Percentiles rank a stretch among this genome's conserved stretches.
Evolutionary conservation across 2,329 filamentous ascomycete genomes (phyloP).

Genomic region (Eurotiales sp.): DNA sequence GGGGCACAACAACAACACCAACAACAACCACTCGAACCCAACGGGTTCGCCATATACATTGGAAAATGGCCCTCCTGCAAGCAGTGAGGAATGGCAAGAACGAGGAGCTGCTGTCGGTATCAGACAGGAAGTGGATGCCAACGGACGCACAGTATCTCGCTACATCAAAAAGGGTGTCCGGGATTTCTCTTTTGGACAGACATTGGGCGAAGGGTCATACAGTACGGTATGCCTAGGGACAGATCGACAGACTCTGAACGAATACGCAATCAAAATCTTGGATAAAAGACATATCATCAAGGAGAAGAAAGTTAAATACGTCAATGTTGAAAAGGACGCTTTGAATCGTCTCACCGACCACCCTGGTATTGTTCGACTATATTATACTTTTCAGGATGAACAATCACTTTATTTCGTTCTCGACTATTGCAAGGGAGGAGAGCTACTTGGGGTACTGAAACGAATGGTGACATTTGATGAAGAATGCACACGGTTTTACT

Average conservation of each 20-base stretch:
- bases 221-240: constrained; percentile 92
- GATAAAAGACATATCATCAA: constrained; percentile 99
- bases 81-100: constrained; percentile 94
- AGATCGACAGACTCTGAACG: constrained; percentile 87
- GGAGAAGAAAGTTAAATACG: constrained; percentile 99
- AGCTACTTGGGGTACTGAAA: constrained; percentile 87
- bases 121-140: constrained; percentile 77
- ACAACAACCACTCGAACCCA: no score
- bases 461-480: constrained; percentile 92
- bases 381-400: constrained; percentile 98
- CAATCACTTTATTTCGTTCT: constrained; percentile 94
- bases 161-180: constrained; percentile 95
- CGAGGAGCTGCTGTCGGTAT: constrained; percentile 83
- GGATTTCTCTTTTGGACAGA: constrained; percentile 89
- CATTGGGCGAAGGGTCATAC: constrained; percentile 94
- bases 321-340: constrained; percentile 99
- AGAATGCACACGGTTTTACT: constrained; percentile 91
- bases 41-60: constrained; percentile 49
- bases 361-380: constrained; percentile 90
- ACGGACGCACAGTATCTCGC: constrained; percentile 74
- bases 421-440: constrained; percentile 86
- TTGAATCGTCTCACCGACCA: constrained; percentile 94
- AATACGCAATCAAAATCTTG: constrained; percentile 96
- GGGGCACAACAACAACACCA: constrained; percentile 58
- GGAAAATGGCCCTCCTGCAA: constrained; percentile 57